phyloP scores from a whole-genome alignment of 192 early-diverging fungal species.

The Piromyces finnis region DNA sequence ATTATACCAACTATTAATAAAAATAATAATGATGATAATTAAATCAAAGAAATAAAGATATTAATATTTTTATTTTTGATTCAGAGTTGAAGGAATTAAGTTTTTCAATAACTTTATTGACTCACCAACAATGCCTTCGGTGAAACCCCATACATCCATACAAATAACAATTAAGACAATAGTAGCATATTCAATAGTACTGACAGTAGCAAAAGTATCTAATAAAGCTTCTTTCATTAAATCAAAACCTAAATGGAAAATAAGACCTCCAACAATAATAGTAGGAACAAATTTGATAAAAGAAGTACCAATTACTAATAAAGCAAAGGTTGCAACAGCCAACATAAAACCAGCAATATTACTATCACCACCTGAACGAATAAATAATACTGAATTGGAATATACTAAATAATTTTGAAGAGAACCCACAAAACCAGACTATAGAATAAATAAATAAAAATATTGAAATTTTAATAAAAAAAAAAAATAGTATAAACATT shows the following conservation, averaged over 20 bases:
- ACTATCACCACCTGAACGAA: constrained; percentile 77
- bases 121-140: constrained; percentile 42
- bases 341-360: constrained; percentile 74
- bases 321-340: constrained; percentile 41
- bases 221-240: constrained; percentile 75
- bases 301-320: constrained; percentile 68
- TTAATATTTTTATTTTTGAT: no score
- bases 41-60: no score
- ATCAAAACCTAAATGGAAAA: constrained; percentile 92
- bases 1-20: constrained; percentile 83
- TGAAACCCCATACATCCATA: constrained; percentile 86
- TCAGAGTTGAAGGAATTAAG: no score
- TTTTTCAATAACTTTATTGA: no score
- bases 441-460: neutral
- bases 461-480: constrained; percentile 22
- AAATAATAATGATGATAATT: no score
- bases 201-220: constrained; percentile 72
- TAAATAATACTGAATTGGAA: constrained; percentile 80
- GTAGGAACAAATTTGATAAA: constrained; percentile 85
- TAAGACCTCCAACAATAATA: constrained; percentile 83
- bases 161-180: constrained; percentile 65
- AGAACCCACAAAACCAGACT: neutral
- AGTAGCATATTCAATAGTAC: constrained; percentile 76
- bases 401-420: constrained; percentile 72
- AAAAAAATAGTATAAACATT: constrained; percentile 26